A percentile compares a stretch with the other conserved stretches of the same genome.
These are phyloP conservation scores for Trichoderma parareesei DNA, from an alignment of 495 filamentous ascomycete genomes.

Conservation along the genomic window DNA sequence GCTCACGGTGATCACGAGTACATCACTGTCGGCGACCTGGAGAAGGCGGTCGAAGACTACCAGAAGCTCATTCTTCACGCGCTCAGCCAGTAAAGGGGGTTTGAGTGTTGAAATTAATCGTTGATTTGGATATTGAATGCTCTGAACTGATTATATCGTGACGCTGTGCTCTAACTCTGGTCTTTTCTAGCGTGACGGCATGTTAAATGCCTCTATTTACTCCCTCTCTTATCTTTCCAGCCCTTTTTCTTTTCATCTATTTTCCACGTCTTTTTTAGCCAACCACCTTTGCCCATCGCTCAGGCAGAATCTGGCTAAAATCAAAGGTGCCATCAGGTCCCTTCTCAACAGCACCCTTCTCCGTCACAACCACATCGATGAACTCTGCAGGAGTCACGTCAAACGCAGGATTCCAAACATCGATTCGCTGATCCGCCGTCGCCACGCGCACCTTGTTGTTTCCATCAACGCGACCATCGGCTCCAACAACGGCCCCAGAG, in stretches of 20 bases:
- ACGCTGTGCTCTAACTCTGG: background rate
- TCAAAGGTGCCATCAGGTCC: slow-evolving; percentile 65
- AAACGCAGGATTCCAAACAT: slow-evolving; percentile 93
- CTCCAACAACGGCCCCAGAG: slow-evolving; percentile 56
- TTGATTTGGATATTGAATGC: background rate
- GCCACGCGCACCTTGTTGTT: slow-evolving; percentile 56
- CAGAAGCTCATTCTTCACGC: slow-evolving; percentile 60
- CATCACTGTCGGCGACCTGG: slow-evolving; percentile 58
- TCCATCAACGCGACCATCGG: slow-evolving; percentile 41
- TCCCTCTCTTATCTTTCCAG: background rate
- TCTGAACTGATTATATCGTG: background rate
- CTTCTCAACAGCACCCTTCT: slow-evolving; percentile 81
- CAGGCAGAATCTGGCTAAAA: slow-evolving; percentile 46
- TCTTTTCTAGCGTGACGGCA: background rate
- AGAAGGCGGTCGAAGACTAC: slow-evolving; percentile 62
- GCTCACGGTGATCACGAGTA: slow-evolving; percentile 84
- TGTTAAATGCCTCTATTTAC: background rate
- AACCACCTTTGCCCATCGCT: slow-evolving; percentile 36
- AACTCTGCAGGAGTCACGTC: slow-evolving; percentile 81
- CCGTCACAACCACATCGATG: slow-evolving; percentile 92
- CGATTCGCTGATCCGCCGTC: slow-evolving; percentile 72
- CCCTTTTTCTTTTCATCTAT: background rate
- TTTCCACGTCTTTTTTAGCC: slow-evolving; percentile 2
- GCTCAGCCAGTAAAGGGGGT: slow-evolving; percentile 23
- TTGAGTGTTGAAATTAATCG: background rate